Conservation (phyloP, 345 rosid species). For the Gynandropsis gynandra region DNA sequence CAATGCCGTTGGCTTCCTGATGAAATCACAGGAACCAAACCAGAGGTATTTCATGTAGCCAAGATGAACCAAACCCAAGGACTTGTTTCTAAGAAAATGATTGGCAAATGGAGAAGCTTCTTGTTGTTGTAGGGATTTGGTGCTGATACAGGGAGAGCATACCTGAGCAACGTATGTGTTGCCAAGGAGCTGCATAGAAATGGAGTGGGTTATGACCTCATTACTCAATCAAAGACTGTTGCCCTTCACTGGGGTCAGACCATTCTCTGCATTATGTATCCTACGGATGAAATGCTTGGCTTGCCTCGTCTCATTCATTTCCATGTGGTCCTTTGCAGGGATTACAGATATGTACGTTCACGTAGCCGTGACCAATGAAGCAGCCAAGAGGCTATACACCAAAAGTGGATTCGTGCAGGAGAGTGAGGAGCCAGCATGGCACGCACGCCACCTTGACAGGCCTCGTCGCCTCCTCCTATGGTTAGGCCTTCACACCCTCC, state of each 20-base stretch:
- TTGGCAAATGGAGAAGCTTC: slow-evolving; percentile 6
- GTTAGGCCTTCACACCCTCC: slow-evolving; percentile 34
- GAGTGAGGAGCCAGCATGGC: slow-evolving; percentile 87
- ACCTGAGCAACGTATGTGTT: slow-evolving; percentile 81
- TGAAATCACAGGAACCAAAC: slow-evolving; percentile 77
- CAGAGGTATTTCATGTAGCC: slow-evolving; percentile 43
- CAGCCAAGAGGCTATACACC: slow-evolving; percentile 69
- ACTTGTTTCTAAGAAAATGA: not conserved
- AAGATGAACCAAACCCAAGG: not conserved
- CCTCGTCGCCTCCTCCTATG: slow-evolving; percentile 74
- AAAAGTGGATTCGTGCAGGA: slow-evolving; percentile 69
- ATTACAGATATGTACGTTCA: slow-evolving; percentile 88
- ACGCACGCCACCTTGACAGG: slow-evolving; percentile 77
- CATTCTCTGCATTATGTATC: slow-evolving; percentile 3
- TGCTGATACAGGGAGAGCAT: slow-evolving; percentile 69
- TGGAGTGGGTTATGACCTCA: slow-evolving; percentile 57
- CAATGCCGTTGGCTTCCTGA: slow-evolving; percentile 76
- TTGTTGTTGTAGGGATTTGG: slow-evolving; percentile 41
- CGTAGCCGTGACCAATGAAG: slow-evolving; percentile 71
- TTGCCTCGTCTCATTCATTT: too few species aligned
- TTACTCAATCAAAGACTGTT: slow-evolving; percentile 50
- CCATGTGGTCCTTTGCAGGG: slow-evolving; percentile 41
- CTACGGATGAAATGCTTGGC: too few species aligned
- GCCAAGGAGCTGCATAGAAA: slow-evolving; percentile 77
- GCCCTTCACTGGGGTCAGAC: slow-evolving; percentile 76